Conservation (phyloP, 192 early-diverging fungal genomes). For the Coemansia sp. region DNA sequence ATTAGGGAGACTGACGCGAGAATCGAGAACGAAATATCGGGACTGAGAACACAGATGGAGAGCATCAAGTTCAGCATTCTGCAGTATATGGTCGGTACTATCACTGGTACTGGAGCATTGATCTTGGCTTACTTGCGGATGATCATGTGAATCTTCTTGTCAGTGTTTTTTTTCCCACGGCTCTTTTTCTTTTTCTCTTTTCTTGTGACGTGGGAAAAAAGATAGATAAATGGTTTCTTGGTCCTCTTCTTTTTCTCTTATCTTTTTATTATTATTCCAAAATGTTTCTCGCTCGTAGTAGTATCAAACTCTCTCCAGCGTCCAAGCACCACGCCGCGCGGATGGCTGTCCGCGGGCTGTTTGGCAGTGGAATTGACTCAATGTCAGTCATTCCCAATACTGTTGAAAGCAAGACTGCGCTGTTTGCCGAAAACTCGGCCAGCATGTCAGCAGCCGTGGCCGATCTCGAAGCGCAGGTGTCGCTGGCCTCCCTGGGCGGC, state of each 20-base stretch:
- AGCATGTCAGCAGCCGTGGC: slow-evolving; percentile 32
- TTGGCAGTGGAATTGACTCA: background rate
- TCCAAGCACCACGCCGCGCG: background rate
- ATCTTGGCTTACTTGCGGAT: slow-evolving; percentile 59
- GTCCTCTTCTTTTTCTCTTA: background rate
- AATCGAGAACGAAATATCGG: slow-evolving; percentile 86
- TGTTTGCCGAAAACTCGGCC: slow-evolving; percentile 41
- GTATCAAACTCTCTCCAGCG: background rate
- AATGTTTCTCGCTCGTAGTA: slow-evolving; percentile 3
- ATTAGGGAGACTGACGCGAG: slow-evolving; percentile 82
- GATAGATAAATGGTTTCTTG: too few relatives aligned
- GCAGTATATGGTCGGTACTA: slow-evolving; percentile 80
- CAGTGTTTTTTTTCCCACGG: slow-evolving; percentile 13
- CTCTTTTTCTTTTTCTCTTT: background rate
- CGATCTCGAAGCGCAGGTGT: slow-evolving; percentile 33
- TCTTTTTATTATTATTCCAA: background rate
- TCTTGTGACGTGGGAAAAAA: background rate
- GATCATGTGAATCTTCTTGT: slow-evolving; percentile 37
- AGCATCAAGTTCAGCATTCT: slow-evolving; percentile 81
- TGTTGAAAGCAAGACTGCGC: slow-evolving; percentile 24
- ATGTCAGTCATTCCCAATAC: slow-evolving; percentile 42
- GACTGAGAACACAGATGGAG: slow-evolving; percentile 80
- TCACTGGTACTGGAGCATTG: slow-evolving; percentile 80
- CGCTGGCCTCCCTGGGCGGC: slow-evolving; percentile 61
- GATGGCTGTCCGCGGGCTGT: background rate